Base-by-base conservation (phyloP, 2,329 filamentous ascomycete species). In the Tolypocladium album region DNA sequence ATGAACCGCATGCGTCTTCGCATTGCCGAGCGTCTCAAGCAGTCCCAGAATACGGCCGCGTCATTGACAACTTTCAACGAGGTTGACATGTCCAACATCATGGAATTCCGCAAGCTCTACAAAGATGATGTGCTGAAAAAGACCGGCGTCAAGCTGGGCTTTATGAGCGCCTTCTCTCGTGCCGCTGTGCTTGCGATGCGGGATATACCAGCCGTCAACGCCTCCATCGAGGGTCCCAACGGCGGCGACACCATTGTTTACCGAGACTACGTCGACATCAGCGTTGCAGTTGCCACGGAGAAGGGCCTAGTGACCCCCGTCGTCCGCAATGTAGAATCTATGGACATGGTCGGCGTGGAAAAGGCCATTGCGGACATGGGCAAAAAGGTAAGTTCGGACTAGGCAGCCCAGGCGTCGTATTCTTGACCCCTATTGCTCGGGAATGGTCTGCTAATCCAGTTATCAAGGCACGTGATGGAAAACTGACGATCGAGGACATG, bases 1-100 rank as follows among this genome's bases (percentile, higher is more conserved):
- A 99, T 99, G 94, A 97, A 97, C 82, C 91, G 94, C 65, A 99
- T 99, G 94, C 92, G 94, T 66, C 85, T 97, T 63, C 88, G 94
- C 63, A 99, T 97, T 67, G 91, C 94, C 57, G 94, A 99, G 80
- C 92, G 94, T 67, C 84, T 99, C 65, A 99, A 99, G 85, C 94
- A 99, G 75, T 97, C 94, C 24, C 94, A 99, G 74, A 99, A 99
- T 79, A 97, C 94, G 1, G 93, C 94, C 57, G 94, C 94, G 53
- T 96, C 94, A 4, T 82, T 99, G 58, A 97, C 94, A 56, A 99
- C 94, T 34, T 99, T 99, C 83, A 97, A 99, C 76, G 93, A 97
- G 77, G 94, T 99, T 63, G 94, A 99, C 75, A 99, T 99, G 94
- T 96, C 93, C 39, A 90, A 89, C 27, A 81, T 99, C 57, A 96